Conservation (phyloP, 441 rosid species). For the Aquilaria agallochum region DNA sequence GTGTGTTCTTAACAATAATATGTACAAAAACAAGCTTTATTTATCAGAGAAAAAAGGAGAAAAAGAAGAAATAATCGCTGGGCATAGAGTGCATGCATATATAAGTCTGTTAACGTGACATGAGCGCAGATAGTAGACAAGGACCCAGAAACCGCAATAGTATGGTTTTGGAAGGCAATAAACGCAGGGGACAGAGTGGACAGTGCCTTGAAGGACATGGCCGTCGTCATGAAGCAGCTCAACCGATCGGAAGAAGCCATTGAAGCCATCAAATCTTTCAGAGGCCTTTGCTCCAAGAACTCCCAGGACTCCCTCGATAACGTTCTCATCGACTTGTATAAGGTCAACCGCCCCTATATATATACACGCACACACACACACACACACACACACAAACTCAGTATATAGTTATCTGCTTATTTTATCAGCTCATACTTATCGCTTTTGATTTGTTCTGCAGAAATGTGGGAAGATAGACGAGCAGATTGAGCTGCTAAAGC, state of each 20-base stretch:
- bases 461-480: constrained; percentile 81
- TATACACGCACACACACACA: no score
- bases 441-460: constrained; percentile 24
- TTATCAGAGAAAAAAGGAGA: no score
- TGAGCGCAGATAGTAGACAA: constrained; percentile 53
- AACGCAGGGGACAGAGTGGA: constrained; percentile 85
- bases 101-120: no score
- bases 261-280: constrained; percentile 80
- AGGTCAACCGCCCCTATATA: constrained; percentile 37
- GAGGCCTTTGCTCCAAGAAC: constrained; percentile 64
- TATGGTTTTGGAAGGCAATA: constrained; percentile 84
- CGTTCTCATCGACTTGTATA: constrained; percentile 84
- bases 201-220: constrained; percentile 94
- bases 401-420: neutral
- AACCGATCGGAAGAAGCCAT: constrained; percentile 75
- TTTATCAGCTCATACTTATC: neutral
- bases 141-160: constrained; percentile 72
- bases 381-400: no score
- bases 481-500: constrained; percentile 68
- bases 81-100: neutral
- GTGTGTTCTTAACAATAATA: no score
- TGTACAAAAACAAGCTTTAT: no score
- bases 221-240: constrained; percentile 77
- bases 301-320: constrained; percentile 88
- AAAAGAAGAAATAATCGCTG: no score